phyloP scores from a whole-genome alignment of 2,329 filamentous ascomycete species.

The Xylaria sp. region DNA sequence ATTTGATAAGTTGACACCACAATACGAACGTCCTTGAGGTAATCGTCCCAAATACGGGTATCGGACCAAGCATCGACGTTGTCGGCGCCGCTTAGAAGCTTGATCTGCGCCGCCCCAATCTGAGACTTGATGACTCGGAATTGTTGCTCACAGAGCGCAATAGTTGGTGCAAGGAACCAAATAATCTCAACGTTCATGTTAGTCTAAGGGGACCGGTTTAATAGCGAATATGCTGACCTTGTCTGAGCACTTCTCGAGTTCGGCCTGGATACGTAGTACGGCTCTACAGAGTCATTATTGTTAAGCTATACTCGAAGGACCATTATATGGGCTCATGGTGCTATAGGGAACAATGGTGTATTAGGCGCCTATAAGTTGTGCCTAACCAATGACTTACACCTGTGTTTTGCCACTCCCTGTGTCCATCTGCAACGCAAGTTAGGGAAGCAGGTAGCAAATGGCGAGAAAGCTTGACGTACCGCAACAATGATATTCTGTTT shows the following conservation, averaged over 20 bases:
- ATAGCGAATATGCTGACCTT: slow-evolving; percentile 60
- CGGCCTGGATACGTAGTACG: slow-evolving; percentile 72
- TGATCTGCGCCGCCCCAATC: slow-evolving; percentile 68
- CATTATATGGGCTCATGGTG: background rate
- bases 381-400: slow-evolving; percentile 63
- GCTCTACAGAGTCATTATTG: slow-evolving; percentile 60
- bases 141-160: slow-evolving; percentile 75
- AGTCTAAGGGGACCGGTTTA: background rate
- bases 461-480: slow-evolving; percentile 56
- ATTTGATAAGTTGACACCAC: slow-evolving; percentile 83
- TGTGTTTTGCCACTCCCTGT: slow-evolving; percentile 84
- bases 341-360: background rate
- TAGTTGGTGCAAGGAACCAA: slow-evolving; percentile 80
- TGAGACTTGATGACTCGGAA: slow-evolving; percentile 68
- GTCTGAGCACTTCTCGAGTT: slow-evolving; percentile 66
- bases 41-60: slow-evolving; percentile 72
- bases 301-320: background rate
- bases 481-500: slow-evolving; percentile 77
- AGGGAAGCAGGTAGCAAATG: slow-evolving; percentile 2
- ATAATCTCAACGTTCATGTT: slow-evolving; percentile 59
- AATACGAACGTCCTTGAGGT: slow-evolving; percentile 73
- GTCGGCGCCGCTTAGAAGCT: slow-evolving; percentile 74
- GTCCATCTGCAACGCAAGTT: slow-evolving; percentile 67
- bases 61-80: slow-evolving; percentile 79
- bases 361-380: background rate